Evolutionary conservation across 805 yeast genomes (phyloP).

Genomic region (Kurtzmaniella fragi): DNA sequence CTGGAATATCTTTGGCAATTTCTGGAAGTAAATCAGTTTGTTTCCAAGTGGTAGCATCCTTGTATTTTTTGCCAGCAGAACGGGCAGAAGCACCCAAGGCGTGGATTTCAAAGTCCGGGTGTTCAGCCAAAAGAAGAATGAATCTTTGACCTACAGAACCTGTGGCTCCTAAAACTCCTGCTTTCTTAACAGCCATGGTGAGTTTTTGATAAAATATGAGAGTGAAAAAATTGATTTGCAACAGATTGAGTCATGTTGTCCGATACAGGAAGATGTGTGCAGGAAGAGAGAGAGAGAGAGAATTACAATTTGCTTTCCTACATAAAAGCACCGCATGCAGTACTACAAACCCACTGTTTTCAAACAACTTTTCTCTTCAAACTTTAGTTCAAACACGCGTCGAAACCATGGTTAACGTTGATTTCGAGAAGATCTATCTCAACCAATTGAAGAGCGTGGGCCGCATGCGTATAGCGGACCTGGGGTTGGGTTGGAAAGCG

Average conservation of each 20-base stretch:
- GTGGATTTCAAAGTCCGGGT: constrained; percentile 82
- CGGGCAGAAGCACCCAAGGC: constrained; percentile 90
- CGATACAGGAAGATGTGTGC: too few relatives aligned
- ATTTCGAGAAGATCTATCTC: constrained; percentile 85
- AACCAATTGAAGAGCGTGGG: constrained; percentile 84
- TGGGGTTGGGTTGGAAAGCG: constrained; percentile 98
- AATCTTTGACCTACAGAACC: constrained; percentile 98
- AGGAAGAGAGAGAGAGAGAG: too few relatives aligned
- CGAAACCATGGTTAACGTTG: constrained; percentile 45
- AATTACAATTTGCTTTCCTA: too few relatives aligned
- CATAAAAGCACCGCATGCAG: too few relatives aligned
- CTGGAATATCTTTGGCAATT: constrained; percentile 54
- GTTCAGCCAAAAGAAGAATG: constrained; percentile 74
- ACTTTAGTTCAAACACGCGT: neutral
- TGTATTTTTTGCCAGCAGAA: constrained; percentile 86
- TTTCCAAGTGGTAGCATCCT: constrained; percentile 89
- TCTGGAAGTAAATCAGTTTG: constrained; percentile 82
- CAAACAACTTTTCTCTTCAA: neutral
- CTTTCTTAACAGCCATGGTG: constrained; percentile 37
- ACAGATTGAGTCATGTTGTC: neutral
- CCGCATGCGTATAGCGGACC: constrained; percentile 87
- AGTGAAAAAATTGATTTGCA: too few relatives aligned
- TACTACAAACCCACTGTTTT: too few relatives aligned
- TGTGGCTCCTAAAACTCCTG: constrained; percentile 96
- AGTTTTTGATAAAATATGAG: too few relatives aligned